Evolutionary conservation across 75 land plant genomes (phyloP), one percentile per base, ranked within the genome.

Genomic region (Adiantum capillusveneris): DNA sequence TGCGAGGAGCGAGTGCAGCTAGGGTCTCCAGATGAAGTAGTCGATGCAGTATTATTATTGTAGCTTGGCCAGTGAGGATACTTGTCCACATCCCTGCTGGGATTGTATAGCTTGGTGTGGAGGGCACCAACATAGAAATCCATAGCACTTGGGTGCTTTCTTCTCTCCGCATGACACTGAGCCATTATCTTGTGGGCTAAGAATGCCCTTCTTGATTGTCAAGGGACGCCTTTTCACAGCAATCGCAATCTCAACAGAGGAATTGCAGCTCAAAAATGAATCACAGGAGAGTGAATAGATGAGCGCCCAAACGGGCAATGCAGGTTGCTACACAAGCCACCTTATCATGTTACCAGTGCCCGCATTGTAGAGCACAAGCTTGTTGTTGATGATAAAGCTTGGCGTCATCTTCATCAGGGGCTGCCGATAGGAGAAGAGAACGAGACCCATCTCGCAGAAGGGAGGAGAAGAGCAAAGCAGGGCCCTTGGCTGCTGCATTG

Each of bases 141-240:
- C 39, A 58, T 36, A 20, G 43, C 59, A 58, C 59, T 41, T 2
- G 59, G 43, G 22, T 34, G 43, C 39, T 58, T 58, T 18, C 44
- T 9, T 3, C 59, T 19, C 25, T 58, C 59, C 7, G 59, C 41
- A 31, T 34, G 59, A 22, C 59, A 58, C 59, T 58, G 59, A 17
- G 59, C 59, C 59, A 58, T 58, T 2, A 11, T 16, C 6, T 30
- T 3, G n/a, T 3, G 16, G 16, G 31, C 29, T 5, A 55, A 16
- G 20, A 55, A 55, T 25, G 57, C 37, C 37, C 37, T 34, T 9
- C 37, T 9, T 5, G 37, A 34, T 9, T 9, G n/a, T n/a, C n/a
- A n/a, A n/a, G n/a, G n/a, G n/a, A n/a, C n/a, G n/a, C n/a, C n/a
- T n/a, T n/a, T n/a, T n/a, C n/a, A n/a, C n/a, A n/a, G n/a, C n/a